Conservation (phyloP, 305 asterid species). For the Caryopteris hybrid region DNA sequence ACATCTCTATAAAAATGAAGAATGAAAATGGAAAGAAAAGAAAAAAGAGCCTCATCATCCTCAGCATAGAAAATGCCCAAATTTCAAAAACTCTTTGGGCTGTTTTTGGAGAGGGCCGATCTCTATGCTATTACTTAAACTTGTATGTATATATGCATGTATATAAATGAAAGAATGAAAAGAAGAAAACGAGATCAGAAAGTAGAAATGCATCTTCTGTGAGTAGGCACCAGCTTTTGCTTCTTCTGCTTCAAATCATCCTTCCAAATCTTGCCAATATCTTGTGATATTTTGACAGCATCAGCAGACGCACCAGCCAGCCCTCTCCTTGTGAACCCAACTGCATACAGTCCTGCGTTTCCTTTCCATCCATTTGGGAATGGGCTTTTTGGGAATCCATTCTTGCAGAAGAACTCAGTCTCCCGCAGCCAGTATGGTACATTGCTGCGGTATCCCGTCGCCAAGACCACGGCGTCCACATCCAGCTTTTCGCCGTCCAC, state of each 20-base stretch:
- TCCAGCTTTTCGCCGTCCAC: slow-evolving; percentile 40
- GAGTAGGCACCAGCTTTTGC: slow-evolving; percentile 47
- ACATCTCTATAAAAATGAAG: slow-evolving; percentile 1
- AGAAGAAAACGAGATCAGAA: slow-evolving; percentile 25
- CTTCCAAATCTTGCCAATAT: slow-evolving; percentile 54
- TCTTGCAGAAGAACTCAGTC: slow-evolving; percentile 24
- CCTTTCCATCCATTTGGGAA: slow-evolving; percentile 54
- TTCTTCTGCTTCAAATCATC: slow-evolving; percentile 57
- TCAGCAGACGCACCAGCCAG: slow-evolving; percentile 70
- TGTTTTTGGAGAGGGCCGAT: slow-evolving; percentile 32
- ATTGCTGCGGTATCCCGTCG: slow-evolving; percentile 72
- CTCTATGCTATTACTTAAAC: slow-evolving; percentile 15
- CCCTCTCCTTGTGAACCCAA: slow-evolving; percentile 74
- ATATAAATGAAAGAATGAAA: not conserved
- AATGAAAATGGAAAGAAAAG: not conserved
- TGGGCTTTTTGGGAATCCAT: slow-evolving; percentile 56
- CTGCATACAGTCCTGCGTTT: slow-evolving; percentile 39
- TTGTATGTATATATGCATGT: not conserved
- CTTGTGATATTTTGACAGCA: slow-evolving; percentile 53
- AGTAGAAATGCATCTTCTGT: slow-evolving; percentile 64
- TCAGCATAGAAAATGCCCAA: slow-evolving; percentile 33
- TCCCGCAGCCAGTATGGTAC: slow-evolving; percentile 62
- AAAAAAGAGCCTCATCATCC: slow-evolving; percentile 34
- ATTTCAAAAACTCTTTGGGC: slow-evolving; percentile 20
- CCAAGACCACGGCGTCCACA: slow-evolving; percentile 55